These are phyloP conservation scores for Rhizopogon vesiculosus DNA, from an alignment of 768 basidiomycete genomes.

Conservation along the genomic window DNA sequence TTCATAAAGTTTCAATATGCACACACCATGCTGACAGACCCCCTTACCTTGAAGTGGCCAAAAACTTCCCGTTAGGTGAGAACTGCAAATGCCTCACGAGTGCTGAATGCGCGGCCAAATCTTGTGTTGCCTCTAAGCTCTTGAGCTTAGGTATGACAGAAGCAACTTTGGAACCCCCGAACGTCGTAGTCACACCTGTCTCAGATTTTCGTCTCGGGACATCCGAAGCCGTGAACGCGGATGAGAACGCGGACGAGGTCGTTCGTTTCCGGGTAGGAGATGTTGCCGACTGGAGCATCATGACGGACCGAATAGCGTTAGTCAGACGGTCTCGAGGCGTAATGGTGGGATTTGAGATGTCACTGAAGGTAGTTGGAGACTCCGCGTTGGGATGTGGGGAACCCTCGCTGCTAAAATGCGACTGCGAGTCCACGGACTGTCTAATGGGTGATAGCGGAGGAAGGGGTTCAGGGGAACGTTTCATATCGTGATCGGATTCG, in stretches of 20 bases:
- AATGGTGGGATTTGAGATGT: not conserved
- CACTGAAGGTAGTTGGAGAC: not conserved
- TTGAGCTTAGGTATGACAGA: constrained; percentile 52
- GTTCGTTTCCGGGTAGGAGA: constrained; percentile 32
- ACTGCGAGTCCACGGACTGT: constrained; percentile 1
- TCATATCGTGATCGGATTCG: not conserved
- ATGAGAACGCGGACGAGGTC: constrained; percentile 28
- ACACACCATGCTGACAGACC: not conserved
- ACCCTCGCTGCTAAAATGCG: not conserved
- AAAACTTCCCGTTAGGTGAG: constrained; percentile 67
- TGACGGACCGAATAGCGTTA: constrained; percentile 34
- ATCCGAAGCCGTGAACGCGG: constrained; percentile 12
- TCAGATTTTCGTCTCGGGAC: not conserved
- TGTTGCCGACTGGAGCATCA: constrained; percentile 27
- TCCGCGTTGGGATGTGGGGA: not conserved
- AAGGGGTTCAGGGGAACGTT: constrained; percentile 2
- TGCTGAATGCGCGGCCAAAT: constrained; percentile 58
- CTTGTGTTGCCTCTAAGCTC: constrained; percentile 51
- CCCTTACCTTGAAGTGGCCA: constrained; percentile 65
- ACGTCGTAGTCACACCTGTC: constrained; percentile 18
- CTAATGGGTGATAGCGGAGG: constrained; percentile 1
- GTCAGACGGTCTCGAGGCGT: constrained; percentile 22
- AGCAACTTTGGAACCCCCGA: constrained; percentile 50
- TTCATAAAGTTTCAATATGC: not conserved
- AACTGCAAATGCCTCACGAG: constrained; percentile 73